Conservation (phyloP, 257 asterid species). For the Solanum gandarillasii region DNA sequence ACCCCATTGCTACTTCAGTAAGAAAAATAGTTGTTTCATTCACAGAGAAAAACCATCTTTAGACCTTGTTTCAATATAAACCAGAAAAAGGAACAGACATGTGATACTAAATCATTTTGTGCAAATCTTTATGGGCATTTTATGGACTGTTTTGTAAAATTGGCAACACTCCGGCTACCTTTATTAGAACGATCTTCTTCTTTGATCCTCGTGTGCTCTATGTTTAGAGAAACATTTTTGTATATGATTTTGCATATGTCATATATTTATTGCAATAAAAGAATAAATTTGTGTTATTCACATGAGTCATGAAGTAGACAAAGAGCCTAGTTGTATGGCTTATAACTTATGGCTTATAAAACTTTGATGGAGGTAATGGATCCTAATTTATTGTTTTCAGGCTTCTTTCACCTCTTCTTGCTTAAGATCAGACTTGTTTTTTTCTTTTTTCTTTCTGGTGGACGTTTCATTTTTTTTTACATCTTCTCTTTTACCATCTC, state of each 20-base stretch:
- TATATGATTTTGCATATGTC: not conserved
- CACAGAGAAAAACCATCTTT: no score
- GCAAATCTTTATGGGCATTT: no score
- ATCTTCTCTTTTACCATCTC: not conserved
- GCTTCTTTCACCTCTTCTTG: not conserved
- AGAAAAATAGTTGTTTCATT: no score
- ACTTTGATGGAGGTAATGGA: not conserved
- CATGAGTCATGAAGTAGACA: not conserved
- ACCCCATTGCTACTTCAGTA: no score
- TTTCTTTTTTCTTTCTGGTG: not conserved
- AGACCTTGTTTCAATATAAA: no score
- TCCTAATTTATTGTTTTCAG: not conserved
- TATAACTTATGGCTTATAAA: no score
- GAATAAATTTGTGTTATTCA: not conserved
- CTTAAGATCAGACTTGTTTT: not conserved
- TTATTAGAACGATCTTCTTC: not conserved
- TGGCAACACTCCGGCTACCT: not conserved
- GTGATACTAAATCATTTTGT: no score
- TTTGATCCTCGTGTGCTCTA: no score
- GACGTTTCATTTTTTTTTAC: not conserved
- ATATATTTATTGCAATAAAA: not conserved
- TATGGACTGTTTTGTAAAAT: not conserved
- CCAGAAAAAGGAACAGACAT: no score
- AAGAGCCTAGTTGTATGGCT: no score
- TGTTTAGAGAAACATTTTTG: not conserved